These are phyloP conservation scores for Aspergillus leporis DNA, from an alignment of 495 filamentous ascomycete genomes.

Conservation along the genomic window DNA sequence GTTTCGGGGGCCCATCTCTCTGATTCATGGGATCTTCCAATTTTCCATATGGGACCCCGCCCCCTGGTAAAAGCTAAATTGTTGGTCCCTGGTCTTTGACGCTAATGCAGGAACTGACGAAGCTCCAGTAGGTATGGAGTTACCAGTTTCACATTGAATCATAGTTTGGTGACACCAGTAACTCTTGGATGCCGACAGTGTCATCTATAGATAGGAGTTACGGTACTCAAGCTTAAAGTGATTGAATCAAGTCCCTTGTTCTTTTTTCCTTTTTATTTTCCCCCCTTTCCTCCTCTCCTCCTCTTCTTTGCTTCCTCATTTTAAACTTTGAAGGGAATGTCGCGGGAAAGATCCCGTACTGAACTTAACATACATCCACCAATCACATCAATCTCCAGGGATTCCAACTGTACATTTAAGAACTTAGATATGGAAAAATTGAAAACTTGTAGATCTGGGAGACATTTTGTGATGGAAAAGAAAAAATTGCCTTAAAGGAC, in stretches of 20 bases:
- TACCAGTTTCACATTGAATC: constrained; percentile 19
- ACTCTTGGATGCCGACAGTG: constrained; percentile 10
- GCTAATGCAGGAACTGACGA: constrained; percentile 50
- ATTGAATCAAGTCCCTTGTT: background rate
- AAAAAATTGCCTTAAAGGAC: background rate
- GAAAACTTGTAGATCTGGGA: background rate
- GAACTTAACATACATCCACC: background rate
- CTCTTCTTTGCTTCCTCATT: background rate
- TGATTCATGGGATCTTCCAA: constrained; percentile 3
- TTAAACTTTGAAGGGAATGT: constrained; percentile 7
- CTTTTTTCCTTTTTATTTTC: background rate
- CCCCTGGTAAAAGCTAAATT: constrained; percentile 20
- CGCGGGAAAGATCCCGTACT: constrained; percentile 1
- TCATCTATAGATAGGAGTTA: background rate
- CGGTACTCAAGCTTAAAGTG: constrained; percentile 13
- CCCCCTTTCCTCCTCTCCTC: no score
- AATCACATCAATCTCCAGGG: background rate
- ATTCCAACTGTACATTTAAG: background rate
- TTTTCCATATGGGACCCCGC: background rate
- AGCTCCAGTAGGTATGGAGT: constrained; percentile 15
- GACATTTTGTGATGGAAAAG: background rate
- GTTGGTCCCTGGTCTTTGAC: constrained; percentile 20
- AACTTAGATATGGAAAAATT: background rate
- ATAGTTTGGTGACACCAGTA: constrained; percentile 9
- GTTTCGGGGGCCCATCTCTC: constrained; percentile 6